Evolutionary conservation across 148 eudicot genomes (phyloP), one percentile per base, ranked within the genome.

Genomic region (Pharnaceum exiguum): DNA sequence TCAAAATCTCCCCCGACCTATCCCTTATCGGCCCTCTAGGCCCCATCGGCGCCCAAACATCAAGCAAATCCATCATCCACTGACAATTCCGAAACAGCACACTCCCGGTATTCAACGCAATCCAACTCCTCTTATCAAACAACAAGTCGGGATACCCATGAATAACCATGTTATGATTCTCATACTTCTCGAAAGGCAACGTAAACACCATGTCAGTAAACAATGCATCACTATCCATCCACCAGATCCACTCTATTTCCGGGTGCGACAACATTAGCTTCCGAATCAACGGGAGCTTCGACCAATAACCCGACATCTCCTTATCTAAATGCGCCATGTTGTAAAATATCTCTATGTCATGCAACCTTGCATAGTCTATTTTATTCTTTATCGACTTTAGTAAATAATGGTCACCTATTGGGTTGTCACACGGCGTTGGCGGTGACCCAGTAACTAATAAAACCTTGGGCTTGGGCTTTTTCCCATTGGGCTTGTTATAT

Each of bases 171-270:
- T 90, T 90, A 54, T 67, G 44, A 40, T 39, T 29, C 7, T 57
- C 65, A 42, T 86, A 90, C 66, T 76, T 90, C 2, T 53, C 19
- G 7, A 72, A 19, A 1, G 97, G 97, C 11, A 90, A 75, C 62
- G 86, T 82, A 43, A 86, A 90, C 7, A 59, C 77, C 91, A 90
- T 90, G 51, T 90, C 97, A 21, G 95, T 90, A 66, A 90, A 86
- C 73, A 86, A 46, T 0, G 97, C 97, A 67, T 90, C 97, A 59
- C 97, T 90, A 51, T 89, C 96, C 80, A 89, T 80, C 96, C 96
- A 83, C 81, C 84, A 82, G 40, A 88, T 71, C 86, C 87, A 88
- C 64, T 88, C 96, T 4, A 84, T 75, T 28, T 89, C 96, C 0
- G 93, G 96, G 71, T 89, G 96, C 1, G 89, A 77, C 65, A 85